Conservation (phyloP, 1,284 basidiomycete species). For the Athelia psychrophila region DNA sequence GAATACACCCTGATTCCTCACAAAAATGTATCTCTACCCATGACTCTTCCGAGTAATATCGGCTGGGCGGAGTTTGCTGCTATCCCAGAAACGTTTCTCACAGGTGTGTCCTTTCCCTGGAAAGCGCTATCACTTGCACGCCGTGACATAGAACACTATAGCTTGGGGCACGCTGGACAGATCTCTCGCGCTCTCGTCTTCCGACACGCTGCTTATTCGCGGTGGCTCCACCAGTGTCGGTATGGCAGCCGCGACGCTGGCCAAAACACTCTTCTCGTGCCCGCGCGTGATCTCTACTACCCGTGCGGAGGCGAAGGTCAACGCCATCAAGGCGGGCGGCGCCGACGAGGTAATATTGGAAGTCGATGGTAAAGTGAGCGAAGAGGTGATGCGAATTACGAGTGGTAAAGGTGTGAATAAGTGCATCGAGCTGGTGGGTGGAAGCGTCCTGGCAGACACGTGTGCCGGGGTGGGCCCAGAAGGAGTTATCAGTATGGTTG, state of each 20-base stretch:
- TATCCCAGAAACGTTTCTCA: constrained; percentile 21
- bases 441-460: constrained; percentile 15
- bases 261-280: constrained; percentile 17
- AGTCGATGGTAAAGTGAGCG: constrained; percentile 11
- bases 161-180: constrained; percentile 16
- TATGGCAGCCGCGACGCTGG: constrained; percentile 18
- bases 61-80: constrained; percentile 21
- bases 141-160: not conserved
- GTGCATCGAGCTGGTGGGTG: constrained; percentile 20
- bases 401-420: constrained; percentile 17
- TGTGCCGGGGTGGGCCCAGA: constrained; percentile 12
- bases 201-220: constrained; percentile 18
- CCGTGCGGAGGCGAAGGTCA: constrained; percentile 12
- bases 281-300: constrained; percentile 17
- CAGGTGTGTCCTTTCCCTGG: constrained; percentile 9
- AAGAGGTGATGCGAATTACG: constrained; percentile 16
- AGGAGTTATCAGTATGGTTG: constrained; percentile 18
- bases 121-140: too few species aligned
- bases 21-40: constrained; percentile 18
- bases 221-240: constrained; percentile 20
- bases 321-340: constrained; percentile 12
- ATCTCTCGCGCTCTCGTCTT: constrained; percentile 10
- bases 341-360: constrained; percentile 19
- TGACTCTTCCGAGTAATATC: constrained; percentile 15
- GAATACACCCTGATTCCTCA: constrained; percentile 24